Conservation (phyloP, 768 basidiomycete genomes). For the Tylopilus plumbeoviolaceoides region DNA sequence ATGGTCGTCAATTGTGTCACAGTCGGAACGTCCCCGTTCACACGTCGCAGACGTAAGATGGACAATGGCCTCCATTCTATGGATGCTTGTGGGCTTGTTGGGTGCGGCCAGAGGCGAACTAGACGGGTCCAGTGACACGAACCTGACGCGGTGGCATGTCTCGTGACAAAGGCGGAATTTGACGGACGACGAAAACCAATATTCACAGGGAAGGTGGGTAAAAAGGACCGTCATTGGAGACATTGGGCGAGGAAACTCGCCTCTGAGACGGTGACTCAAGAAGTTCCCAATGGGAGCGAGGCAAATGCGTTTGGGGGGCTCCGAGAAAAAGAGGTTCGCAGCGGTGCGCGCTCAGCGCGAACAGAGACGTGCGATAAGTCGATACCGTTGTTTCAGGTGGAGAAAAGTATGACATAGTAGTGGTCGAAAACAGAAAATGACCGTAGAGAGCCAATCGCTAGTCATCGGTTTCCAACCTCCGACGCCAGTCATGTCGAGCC, state of each 20-base stretch:
- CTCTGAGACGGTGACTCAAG: not conserved
- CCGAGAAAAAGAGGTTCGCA: not conserved
- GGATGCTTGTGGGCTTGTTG: not conserved
- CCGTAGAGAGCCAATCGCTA: not conserved
- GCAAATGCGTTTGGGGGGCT: not conserved
- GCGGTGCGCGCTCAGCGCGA: not conserved
- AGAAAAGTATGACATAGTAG: conserved; percentile 4
- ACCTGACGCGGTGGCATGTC: not conserved
- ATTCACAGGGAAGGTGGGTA: not conserved
- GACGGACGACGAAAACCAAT: not conserved
- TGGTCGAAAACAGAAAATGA: conserved; percentile 10
- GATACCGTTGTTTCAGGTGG: not conserved
- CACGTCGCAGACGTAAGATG: not conserved
- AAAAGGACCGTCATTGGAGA: not conserved
- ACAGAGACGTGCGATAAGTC: not conserved
- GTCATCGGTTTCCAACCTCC: conserved; percentile 21
- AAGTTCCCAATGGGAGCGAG: not conserved
- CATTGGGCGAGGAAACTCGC: not conserved
- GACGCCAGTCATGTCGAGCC: conserved; percentile 8
- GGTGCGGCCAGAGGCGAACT: not conserved
- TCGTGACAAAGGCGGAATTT: not conserved
- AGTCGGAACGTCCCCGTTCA: not conserved
- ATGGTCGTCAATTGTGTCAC: not conserved
- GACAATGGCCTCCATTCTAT: conserved; percentile 3
- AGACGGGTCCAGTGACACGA: not conserved